Base-by-base conservation (phyloP, 2,329 filamentous ascomycete genomes). In the Pyrenophora teres region DNA sequence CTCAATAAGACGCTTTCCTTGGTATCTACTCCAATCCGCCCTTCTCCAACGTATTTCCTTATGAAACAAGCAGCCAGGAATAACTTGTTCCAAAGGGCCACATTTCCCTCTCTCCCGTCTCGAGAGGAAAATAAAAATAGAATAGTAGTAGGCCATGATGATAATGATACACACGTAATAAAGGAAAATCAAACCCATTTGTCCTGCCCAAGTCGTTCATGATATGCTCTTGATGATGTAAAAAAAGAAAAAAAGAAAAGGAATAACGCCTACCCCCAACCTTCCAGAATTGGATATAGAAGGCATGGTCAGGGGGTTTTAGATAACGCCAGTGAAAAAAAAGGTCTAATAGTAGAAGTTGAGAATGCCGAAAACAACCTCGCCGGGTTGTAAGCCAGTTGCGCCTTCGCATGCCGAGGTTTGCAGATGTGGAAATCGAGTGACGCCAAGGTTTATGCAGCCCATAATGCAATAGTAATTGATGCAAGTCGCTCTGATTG, bases 361-460 rank as follows among this genome's bases (percentile, higher is more conserved):
- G 31, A 21, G 37, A 42, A 60, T 57, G 53, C 49, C 46, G 23
- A 42, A 61, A 57, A 54, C 52, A 63, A 67, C 59, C 59, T 52
- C 65, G 63, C 66, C 64, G 59, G 63, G 43, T 59, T 36, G 50
- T 59, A 38, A 58, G 68, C 69, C 68, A 62, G 44, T 64, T 67
- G 48, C 69, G 65, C 68, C 68, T 42, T 66, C 62, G 67, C 64
- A 62, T 63, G 56, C 58, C 32, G 59, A 50, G 47, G 35, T 45
- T 12, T 59, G 49, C 52, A 50, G 36, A 43, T 18, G 25, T 54
- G 46, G 54, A 57, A 60, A 55, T 48, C 47, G 58, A 51, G 52
- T 59, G 59, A 71, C 70, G 69, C 70, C 70, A 54, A 49, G 62
- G 46, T 56, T 37, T 30, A 70, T 71, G 68, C 64, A 70, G 60